Conservation (phyloP, 192 early-diverging fungal species). For the Rhizoclosmatium sp. region DNA sequence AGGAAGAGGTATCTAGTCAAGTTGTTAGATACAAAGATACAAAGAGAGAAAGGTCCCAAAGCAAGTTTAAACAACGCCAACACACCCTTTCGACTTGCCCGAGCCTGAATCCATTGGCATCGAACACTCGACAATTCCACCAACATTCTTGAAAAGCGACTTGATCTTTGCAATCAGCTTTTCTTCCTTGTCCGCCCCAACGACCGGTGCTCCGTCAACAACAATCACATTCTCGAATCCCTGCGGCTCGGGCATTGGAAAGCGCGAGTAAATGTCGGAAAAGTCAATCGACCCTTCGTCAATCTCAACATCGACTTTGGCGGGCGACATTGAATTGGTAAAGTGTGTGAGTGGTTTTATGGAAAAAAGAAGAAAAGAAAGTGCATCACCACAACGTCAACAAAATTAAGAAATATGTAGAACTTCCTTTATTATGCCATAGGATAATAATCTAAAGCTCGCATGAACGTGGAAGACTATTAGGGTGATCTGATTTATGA, state of each 20-base stretch:
- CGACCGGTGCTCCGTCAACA: conserved; percentile 89
- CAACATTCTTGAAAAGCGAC: conserved; percentile 83
- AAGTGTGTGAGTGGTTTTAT: neutral
- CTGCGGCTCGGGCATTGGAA: conserved; percentile 73
- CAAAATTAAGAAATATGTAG: neutral
- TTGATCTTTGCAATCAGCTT: conserved; percentile 75
- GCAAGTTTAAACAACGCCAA: neutral
- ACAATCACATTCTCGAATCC: conserved; percentile 87
- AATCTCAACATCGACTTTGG: conserved; percentile 12
- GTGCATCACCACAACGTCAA: neutral
- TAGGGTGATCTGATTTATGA: too few relatives aligned
- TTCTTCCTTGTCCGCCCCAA: conserved; percentile 85
- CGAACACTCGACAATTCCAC: conserved; percentile 80
- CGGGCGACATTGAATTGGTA: neutral
- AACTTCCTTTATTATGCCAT: too few relatives aligned
- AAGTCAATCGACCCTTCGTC: conserved; percentile 75
- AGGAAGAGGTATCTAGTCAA: conserved; percentile 83
- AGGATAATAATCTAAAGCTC: too few relatives aligned
- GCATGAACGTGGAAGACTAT: too few relatives aligned
- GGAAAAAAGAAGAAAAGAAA: conserved; percentile 13
- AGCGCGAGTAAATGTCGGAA: conserved; percentile 84
- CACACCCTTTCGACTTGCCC: conserved; percentile 85
- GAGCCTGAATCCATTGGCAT: conserved; percentile 85
- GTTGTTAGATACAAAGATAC: neutral
- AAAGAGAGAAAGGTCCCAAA: conserved; percentile 2